Evolutionary conservation across 352 stramenopile genomes (phyloP).

Genomic region (Globisporangium orthogonon): DNA sequence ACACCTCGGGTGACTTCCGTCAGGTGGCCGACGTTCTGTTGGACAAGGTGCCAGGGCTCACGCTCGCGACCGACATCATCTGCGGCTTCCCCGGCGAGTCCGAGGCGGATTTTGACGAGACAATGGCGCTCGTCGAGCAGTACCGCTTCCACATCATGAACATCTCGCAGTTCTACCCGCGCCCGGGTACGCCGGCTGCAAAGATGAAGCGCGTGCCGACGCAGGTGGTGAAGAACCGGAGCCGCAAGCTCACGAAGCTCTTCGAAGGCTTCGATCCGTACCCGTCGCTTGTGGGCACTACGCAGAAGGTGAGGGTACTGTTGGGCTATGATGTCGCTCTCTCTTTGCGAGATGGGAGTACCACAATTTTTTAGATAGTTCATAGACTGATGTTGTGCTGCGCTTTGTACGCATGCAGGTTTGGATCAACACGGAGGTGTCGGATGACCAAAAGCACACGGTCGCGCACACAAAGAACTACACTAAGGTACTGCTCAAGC

Average conservation of each 20-base stretch:
- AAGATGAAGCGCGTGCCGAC: constrained; percentile 87
- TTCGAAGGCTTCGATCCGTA: constrained; percentile 87
- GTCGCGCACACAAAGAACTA: constrained; percentile 91
- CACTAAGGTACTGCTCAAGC: constrained; percentile 85
- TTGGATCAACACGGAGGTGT: constrained; percentile 84
- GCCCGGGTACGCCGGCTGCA: constrained; percentile 85
- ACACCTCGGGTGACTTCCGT: constrained; percentile 80
- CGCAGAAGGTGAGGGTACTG: constrained; percentile 25
- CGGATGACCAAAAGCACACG: constrained; percentile 64
- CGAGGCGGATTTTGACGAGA: constrained; percentile 86
- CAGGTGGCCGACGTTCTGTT: constrained; percentile 71
- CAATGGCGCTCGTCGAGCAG: constrained; percentile 79
- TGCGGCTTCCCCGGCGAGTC: constrained; percentile 89
- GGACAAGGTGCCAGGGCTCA: constrained; percentile 69
- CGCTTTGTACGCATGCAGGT: constrained; percentile 15
- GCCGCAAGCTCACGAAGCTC: constrained; percentile 72
- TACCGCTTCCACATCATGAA: constrained; percentile 91
- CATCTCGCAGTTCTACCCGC: constrained; percentile 92
- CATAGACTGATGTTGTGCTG: background rate
- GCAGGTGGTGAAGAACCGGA: constrained; percentile 87
- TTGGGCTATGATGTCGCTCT: background rate
- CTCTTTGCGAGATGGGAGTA: background rate
- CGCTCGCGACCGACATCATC: constrained; percentile 91
- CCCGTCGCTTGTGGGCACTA: constrained; percentile 45
- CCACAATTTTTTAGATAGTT: too few species aligned